These are phyloP conservation scores for Chenopodium berlandieri DNA, from an alignment of 148 eudicot species.

Conservation along the genomic window DNA sequence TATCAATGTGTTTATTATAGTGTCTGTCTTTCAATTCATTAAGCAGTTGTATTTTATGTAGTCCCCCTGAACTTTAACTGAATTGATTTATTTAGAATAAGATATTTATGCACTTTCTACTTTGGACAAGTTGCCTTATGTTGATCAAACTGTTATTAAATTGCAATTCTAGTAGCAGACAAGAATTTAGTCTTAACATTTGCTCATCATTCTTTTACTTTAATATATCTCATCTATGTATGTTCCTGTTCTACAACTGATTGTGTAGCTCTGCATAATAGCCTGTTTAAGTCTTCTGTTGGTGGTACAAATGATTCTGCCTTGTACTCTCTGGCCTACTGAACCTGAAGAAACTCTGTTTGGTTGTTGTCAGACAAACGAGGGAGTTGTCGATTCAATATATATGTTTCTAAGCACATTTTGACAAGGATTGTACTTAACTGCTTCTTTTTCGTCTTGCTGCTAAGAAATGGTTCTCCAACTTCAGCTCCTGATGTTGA, in stretches of 20 bases:
- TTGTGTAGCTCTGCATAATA: background rate
- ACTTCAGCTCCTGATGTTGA: slow-evolving; percentile 60
- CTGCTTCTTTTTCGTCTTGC: slow-evolving; percentile 40
- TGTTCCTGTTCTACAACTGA: background rate
- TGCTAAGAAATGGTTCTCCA: slow-evolving; percentile 40
- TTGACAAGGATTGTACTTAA: slow-evolving; percentile 31
- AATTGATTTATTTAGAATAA: slow-evolving; percentile 11
- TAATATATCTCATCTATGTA: background rate
- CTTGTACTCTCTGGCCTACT: slow-evolving; percentile 2
- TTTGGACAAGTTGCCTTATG: slow-evolving; percentile 13
- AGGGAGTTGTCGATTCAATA: slow-evolving; percentile 19
- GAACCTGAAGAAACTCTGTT: slow-evolving; percentile 12
- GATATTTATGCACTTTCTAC: background rate
- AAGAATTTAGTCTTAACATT: background rate
- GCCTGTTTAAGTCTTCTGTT: background rate
- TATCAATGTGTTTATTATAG: background rate
- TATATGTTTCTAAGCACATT: slow-evolving; percentile 22
- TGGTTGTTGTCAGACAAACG: slow-evolving; percentile 29
- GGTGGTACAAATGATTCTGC: background rate
- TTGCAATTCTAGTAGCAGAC: background rate
- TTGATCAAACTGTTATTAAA: too few species aligned
- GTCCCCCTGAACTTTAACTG: background rate
- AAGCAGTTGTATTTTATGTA: background rate
- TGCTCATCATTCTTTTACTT: background rate
- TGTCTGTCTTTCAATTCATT: background rate